phyloP scores from a whole-genome alignment of 2,329 filamentous ascomycete genomes.

The Beauveria australis region DNA sequence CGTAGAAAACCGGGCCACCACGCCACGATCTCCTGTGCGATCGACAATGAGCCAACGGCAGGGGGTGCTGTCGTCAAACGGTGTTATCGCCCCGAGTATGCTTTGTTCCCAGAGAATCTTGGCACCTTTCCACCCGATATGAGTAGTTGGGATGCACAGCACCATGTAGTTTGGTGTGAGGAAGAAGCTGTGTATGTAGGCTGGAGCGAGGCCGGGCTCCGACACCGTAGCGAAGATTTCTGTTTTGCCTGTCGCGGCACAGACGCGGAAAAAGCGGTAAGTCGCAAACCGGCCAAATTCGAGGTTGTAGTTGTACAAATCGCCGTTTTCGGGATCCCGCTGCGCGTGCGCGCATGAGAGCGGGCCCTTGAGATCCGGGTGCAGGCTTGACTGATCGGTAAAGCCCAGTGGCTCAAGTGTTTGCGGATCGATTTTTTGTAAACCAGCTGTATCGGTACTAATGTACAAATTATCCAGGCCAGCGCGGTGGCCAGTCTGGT shows the following conservation, averaged over 20 bases:
- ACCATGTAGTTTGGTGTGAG: conserved; percentile 63
- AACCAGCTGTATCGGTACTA: conserved; percentile 44
- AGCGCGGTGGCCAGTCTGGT: conserved; percentile 27
- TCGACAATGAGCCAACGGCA: conserved; percentile 71
- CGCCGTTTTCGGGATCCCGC: conserved; percentile 62
- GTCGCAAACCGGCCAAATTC: conserved; percentile 45
- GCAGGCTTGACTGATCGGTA: conserved; percentile 51
- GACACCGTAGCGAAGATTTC: conserved; percentile 62
- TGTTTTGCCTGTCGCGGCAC: conserved; percentile 54
- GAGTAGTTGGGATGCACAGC: conserved; percentile 63
- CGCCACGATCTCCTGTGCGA: conserved; percentile 49
- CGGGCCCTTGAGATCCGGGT: conserved; percentile 60
- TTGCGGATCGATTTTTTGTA: conserved; percentile 58
- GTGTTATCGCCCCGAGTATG: conserved; percentile 57
- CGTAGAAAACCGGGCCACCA: conserved; percentile 61
- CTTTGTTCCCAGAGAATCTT: conserved; percentile 58
- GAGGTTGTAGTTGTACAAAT: conserved; percentile 78
- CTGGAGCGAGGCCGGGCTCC: conserved; percentile 39
- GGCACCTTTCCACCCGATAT: conserved; percentile 48
- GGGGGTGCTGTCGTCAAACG: conserved; percentile 47
- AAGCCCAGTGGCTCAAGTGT: conserved; percentile 65
- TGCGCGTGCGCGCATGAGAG: conserved; percentile 65
- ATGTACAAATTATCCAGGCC: conserved; percentile 42
- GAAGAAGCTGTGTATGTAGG: conserved; percentile 81
- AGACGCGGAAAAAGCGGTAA: conserved; percentile 64